phyloP scores from a whole-genome alignment of 2,329 filamentous ascomycete genomes.

The Botryotinia globosa region DNA sequence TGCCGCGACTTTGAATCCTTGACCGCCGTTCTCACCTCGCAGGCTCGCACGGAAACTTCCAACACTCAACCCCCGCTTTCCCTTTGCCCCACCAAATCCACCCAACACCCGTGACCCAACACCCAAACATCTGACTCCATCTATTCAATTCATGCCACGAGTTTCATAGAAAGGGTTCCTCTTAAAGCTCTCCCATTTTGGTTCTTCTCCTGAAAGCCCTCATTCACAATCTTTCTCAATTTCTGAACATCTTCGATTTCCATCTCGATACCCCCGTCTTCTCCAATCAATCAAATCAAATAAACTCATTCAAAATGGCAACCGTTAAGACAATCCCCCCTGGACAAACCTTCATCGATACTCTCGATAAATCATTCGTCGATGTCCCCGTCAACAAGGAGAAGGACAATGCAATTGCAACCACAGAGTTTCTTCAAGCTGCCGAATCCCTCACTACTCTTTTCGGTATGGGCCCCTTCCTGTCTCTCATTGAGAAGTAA shows the following conservation, averaged over 20 bases:
- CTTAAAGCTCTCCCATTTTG: not conserved
- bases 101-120: not conserved
- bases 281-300: not conserved
- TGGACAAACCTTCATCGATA: conserved; percentile 73
- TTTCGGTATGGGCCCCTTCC: conserved; percentile 60
- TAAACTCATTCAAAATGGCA: conserved; percentile 29
- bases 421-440: conserved; percentile 86
- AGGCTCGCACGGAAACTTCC: conserved; percentile 1
- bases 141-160: conserved; percentile 10
- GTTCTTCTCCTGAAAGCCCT: not conserved
- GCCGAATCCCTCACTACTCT: conserved; percentile 81
- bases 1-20: not conserved
- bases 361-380: conserved; percentile 77
- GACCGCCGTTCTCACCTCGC: conserved; percentile 1
- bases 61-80: not conserved
- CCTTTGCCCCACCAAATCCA: not conserved
- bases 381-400: conserved; percentile 73
- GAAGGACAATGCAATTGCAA: conserved; percentile 75
- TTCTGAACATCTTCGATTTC: no score
- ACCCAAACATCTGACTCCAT: not conserved
- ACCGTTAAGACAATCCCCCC: conserved; percentile 34
- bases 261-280: not conserved
- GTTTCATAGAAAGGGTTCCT: conserved; percentile 5
- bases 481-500: not conserved
- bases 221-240: not conserved